Evolutionary conservation across 2,329 filamentous ascomycete genomes (phyloP).

Genomic region (Cladophialophora psammophila): DNA sequence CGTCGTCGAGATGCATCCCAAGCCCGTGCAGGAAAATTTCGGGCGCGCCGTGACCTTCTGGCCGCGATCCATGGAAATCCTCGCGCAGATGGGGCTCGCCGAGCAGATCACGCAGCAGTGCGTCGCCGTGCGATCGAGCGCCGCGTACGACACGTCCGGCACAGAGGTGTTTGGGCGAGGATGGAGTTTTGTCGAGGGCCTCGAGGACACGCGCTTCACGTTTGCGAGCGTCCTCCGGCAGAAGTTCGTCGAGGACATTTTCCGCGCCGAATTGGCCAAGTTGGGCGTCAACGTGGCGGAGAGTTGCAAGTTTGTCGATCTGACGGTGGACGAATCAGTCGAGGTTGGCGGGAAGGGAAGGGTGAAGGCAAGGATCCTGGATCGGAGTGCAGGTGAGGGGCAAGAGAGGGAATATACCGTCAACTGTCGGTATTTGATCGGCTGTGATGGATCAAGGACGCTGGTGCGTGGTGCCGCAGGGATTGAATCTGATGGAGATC

Average conservation of each 20-base stretch:
- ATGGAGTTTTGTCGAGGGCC: conserved; percentile 63
- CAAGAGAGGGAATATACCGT: conserved; percentile 40
- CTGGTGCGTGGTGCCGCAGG: conserved; percentile 56
- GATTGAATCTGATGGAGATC: conserved; percentile 60
- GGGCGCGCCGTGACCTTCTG: conserved; percentile 64
- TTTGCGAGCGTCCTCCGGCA: conserved; percentile 63
- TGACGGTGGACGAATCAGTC: conserved; percentile 49
- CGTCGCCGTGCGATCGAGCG: conserved; percentile 60
- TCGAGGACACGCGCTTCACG: conserved; percentile 60
- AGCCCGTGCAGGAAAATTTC: conserved; percentile 59
- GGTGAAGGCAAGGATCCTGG: conserved; percentile 43
- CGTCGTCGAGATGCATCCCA: conserved; percentile 59
- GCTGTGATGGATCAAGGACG: conserved; percentile 60
- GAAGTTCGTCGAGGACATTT: conserved; percentile 63
- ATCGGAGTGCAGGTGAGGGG: conserved; percentile 41
- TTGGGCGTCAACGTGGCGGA: conserved; percentile 49
- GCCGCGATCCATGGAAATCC: conserved; percentile 59
- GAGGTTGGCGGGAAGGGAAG: conserved; percentile 36
- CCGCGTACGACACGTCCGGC: conserved; percentile 57
- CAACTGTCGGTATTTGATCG: conserved; percentile 58
- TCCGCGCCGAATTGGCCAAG: conserved; percentile 52
- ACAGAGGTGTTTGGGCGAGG: conserved; percentile 56
- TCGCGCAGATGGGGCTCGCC: conserved; percentile 60
- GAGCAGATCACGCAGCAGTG: conserved; percentile 61
- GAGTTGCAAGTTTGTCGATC: conserved; percentile 48